Conservation (phyloP, 148 eudicot genomes). For the Talinum fruticosum region DNA sequence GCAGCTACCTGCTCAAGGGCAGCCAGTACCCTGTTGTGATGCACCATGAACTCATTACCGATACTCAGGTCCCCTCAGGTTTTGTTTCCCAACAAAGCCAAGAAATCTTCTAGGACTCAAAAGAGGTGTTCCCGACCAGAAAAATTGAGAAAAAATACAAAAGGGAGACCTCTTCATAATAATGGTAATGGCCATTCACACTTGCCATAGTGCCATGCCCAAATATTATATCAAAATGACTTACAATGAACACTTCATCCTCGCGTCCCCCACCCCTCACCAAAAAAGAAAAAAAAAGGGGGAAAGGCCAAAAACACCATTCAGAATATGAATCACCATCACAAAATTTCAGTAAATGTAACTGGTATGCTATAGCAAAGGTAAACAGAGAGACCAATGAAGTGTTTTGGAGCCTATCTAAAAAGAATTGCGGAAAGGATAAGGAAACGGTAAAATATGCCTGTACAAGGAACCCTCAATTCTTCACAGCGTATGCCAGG, state of each 20-base stretch:
- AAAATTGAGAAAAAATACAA: no score
- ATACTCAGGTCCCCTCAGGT: no score
- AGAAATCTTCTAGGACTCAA: no score
- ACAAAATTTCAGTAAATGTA: conserved; percentile 11
- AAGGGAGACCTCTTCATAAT: no score
- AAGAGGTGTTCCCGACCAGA: no score
- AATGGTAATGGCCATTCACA: not conserved
- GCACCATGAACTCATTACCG: no score
- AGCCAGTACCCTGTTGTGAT: no score
- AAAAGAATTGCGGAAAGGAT: conserved; percentile 2
- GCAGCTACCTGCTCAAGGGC: no score
- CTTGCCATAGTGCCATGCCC: not conserved
- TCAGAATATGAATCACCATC: conserved; percentile 1
- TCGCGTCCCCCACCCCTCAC: not conserved
- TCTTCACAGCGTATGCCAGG: conserved; percentile 1
- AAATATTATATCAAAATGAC: not conserved
- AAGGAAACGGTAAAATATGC: not conserved
- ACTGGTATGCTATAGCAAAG: not conserved
- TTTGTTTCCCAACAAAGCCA: no score
- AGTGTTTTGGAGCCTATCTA: not conserved
- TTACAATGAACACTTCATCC: not conserved
- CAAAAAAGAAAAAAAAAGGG: not conserved
- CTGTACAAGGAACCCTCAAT: conserved; percentile 4
- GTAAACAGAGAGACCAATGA: not conserved
- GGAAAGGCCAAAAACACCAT: not conserved